Evolutionary conservation across 805 yeast genomes (phyloP).

Genomic region (Monosporozyma aerobia): DNA sequence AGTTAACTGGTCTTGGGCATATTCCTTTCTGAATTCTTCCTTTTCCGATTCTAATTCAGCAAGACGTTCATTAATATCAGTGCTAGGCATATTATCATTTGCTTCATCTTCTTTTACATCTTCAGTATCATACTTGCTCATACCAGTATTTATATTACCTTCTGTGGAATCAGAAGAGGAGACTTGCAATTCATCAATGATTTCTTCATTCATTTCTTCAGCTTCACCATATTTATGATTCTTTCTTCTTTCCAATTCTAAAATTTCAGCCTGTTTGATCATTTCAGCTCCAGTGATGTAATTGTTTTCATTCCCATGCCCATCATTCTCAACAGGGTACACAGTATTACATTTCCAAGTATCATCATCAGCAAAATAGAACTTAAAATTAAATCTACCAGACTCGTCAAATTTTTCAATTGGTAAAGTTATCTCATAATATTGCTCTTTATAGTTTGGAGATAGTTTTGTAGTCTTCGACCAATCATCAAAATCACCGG

Average conservation of each 20-base stretch:
- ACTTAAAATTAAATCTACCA: constrained; percentile 40
- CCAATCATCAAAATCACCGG: constrained; percentile 69
- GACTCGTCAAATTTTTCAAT: constrained; percentile 3
- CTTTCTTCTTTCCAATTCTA: constrained; percentile 1
- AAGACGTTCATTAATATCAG: not conserved
- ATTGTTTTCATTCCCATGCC: constrained; percentile 34
- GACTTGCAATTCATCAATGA: not conserved
- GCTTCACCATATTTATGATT: not conserved
- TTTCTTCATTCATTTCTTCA: not conserved
- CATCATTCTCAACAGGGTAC: constrained; percentile 34
- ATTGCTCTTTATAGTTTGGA: constrained; percentile 39
- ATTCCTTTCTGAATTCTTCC: not conserved
- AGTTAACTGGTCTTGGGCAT: not conserved
- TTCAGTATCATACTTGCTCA: not conserved
- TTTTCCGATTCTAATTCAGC: not conserved
- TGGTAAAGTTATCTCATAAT: not conserved
- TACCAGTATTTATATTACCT: not conserved
- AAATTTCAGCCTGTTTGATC: constrained; percentile 1
- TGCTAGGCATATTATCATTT: not conserved
- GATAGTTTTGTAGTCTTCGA: constrained; percentile 42
- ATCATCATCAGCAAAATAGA: constrained; percentile 49
- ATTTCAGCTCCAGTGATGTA: constrained; percentile 17
- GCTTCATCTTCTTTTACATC: not conserved
- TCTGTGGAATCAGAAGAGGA: not conserved
- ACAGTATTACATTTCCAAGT: constrained; percentile 42